A percentile compares a stretch with the other conserved stretches of the same genome.
Evolutionary conservation across 1,139 yeast species (phyloP).

Genomic region (Diutina neorugosa): DNA sequence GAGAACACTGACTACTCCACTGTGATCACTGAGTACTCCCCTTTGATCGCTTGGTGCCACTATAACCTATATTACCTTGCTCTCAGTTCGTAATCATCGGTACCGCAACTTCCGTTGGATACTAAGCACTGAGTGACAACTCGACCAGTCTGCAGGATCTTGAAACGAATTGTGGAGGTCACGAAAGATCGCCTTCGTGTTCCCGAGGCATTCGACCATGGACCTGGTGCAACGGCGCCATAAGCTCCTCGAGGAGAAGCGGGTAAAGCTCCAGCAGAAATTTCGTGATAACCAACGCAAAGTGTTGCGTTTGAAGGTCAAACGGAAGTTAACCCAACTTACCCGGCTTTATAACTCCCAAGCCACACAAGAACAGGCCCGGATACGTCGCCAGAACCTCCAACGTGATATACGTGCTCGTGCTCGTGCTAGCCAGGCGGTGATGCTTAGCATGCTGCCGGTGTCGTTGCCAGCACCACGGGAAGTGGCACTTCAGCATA

Average conservation of each 20-base stretch:
- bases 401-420: constrained; percentile 10
- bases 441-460: background rate
- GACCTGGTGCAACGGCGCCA: constrained; percentile 1
- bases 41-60: too few species aligned
- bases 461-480: background rate
- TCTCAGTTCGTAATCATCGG: background rate
- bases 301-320: background rate
- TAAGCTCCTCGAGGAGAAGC: constrained; percentile 8
- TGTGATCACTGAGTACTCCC: too few species aligned
- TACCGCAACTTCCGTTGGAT: background rate
- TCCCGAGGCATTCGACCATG: background rate
- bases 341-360: constrained; percentile 9
- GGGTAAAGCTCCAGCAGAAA: constrained; percentile 9
- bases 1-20: too few species aligned
- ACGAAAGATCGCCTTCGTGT: background rate
- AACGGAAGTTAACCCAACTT: constrained; percentile 6
- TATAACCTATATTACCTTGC: background rate
- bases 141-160: background rate
- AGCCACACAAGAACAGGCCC: background rate
- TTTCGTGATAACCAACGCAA: constrained; percentile 7
- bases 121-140: background rate
- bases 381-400: constrained; percentile 10
- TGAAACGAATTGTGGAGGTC: background rate
- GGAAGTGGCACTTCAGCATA: background rate
- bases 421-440: constrained; percentile 7